Evolutionary conservation across 495 filamentous ascomycete species (phyloP).

Genomic region (Annulohypoxylon maeteangense): DNA sequence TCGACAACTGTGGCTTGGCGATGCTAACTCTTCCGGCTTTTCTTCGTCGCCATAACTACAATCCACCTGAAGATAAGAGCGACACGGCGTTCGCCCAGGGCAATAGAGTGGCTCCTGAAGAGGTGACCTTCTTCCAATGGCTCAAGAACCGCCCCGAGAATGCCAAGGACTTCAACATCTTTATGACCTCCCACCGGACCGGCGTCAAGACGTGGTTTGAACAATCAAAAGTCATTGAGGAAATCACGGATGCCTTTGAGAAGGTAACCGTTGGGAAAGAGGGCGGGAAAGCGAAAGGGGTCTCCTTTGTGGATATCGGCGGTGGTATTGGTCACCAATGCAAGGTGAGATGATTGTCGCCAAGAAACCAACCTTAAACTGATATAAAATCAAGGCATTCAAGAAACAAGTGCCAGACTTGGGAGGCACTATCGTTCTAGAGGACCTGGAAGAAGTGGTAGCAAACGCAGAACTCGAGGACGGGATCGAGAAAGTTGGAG

Average conservation of each 20-base stretch:
- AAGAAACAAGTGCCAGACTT: slow-evolving; percentile 55
- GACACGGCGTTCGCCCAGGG: slow-evolving; percentile 35
- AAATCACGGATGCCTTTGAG: slow-evolving; percentile 27
- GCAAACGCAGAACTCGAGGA: slow-evolving; percentile 47
- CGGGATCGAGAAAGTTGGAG: slow-evolving; percentile 57
- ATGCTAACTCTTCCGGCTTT: slow-evolving; percentile 25
- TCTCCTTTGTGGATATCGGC: slow-evolving; percentile 64
- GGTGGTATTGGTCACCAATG: slow-evolving; percentile 66
- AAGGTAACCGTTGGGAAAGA: slow-evolving; percentile 25
- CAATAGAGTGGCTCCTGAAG: slow-evolving; percentile 26
- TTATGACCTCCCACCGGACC: slow-evolving; percentile 33
- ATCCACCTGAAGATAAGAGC: slow-evolving; percentile 13
- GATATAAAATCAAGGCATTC: slow-evolving; percentile 48
- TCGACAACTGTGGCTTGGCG: slow-evolving; percentile 27
- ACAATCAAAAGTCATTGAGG: slow-evolving; percentile 16
- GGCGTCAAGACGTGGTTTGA: slow-evolving; percentile 35
- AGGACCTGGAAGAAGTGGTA: slow-evolving; percentile 61
- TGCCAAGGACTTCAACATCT: slow-evolving; percentile 31
- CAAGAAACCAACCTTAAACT: not conserved
- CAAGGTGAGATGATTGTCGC: slow-evolving; percentile 22
- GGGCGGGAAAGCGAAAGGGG: slow-evolving; percentile 7
- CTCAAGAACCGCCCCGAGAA: slow-evolving; percentile 33
- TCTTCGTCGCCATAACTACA: slow-evolving; percentile 23
- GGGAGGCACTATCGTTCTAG: slow-evolving; percentile 59
- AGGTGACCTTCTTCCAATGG: slow-evolving; percentile 36